Evolutionary conservation across 2,329 filamentous ascomycete genomes (phyloP), one percentile per base, ranked within the genome.

Genomic region (Trichoderma guizhouense): DNA sequence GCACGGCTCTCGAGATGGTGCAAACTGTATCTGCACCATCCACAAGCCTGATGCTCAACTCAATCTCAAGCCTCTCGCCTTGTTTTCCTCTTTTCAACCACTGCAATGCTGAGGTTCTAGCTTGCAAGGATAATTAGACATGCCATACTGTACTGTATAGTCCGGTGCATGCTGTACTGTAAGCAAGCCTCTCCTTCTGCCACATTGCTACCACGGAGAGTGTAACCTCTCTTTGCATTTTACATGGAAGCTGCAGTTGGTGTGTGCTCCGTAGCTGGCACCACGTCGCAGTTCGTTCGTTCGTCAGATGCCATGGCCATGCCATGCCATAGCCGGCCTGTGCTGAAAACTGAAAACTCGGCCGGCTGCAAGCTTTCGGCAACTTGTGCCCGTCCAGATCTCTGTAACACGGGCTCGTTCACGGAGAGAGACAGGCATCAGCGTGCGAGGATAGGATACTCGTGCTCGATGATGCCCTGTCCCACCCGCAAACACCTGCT

Each of bases 311-410:
- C 15, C 15, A 36, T 36, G 34, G 34, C 34, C 34, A 36, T 11
- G 34, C 34, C 34, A 36, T 11, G 21, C 51, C 53, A 36, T 36
- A 14, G 30, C 51, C 18, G 65, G 26, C 34, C 53, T 60, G 36
- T 24, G 65, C 34, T 58, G 32, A 43, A 43, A 24, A 36, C 26
- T 39, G 57, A 24, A 53, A 53, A 53, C 47, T 24, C 36, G 39
- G 26, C 53, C 14, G 30, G 34, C 28, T 47, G 36, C 65, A 60
- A 68, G 53, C 55, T 47, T 68, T 68, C 65, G 65, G 65, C 65
- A 60, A 47, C 65, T 60, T 7, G 43, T 65, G n/a, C 62, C 36
- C 34, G 43, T 65, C 43, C 7, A 68, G 55, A 60, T 60, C 53
- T 68, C 32, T 47, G 51, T 58, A 24, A 26, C 51, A 65, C 15